A percentile compares a stretch with the other conserved stretches of the same genome.
Evolutionary conservation across 2,329 filamentous ascomycete genomes (phyloP).

Genomic region (Reticulascus tulasneorum): DNA sequence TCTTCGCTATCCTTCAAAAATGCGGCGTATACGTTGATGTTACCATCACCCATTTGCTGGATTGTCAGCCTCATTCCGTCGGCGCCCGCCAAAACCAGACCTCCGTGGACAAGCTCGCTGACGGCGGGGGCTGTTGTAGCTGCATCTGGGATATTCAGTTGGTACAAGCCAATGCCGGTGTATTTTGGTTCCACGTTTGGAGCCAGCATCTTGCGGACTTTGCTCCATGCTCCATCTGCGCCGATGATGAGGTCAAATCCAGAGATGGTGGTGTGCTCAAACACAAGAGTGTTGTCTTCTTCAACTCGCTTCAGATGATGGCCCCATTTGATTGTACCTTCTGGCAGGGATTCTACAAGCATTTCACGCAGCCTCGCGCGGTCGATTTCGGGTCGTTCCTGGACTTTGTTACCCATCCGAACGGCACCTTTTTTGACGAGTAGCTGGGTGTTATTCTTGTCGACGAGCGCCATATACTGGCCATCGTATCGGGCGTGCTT

Average conservation of each 20-base stretch:
- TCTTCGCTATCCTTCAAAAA: slow-evolving; percentile 33
- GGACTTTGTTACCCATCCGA: slow-evolving; percentile 20
- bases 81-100: slow-evolving; percentile 39
- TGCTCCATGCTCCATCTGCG: slow-evolving; percentile 34
- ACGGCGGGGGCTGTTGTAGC: slow-evolving; percentile 38
- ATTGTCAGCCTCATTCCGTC: slow-evolving; percentile 36
- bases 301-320: slow-evolving; percentile 36
- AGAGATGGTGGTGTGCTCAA: slow-evolving; percentile 27
- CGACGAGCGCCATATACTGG: slow-evolving; percentile 44
- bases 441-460: slow-evolving; percentile 32
- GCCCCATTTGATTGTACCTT: slow-evolving; percentile 42
- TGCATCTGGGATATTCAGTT: slow-evolving; percentile 37
- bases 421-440: slow-evolving; percentile 19
- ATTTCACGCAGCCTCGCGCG: slow-evolving; percentile 39
- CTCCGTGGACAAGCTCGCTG: slow-evolving; percentile 40
- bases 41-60: slow-evolving; percentile 44
- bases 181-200: slow-evolving; percentile 37
- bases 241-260: slow-evolving; percentile 36
- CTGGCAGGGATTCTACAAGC: slow-evolving; percentile 40
- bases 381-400: slow-evolving; percentile 50
- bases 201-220: slow-evolving; percentile 30
- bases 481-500: slow-evolving; percentile 47
- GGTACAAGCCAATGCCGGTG: slow-evolving; percentile 39
- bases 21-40: slow-evolving; percentile 34
- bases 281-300: slow-evolving; percentile 29